A percentile compares a stretch with the other conserved stretches of the same genome.
Evolutionary conservation across 2,329 filamentous ascomycete species (phyloP).

Genomic region (Diaporthe sp.): DNA sequence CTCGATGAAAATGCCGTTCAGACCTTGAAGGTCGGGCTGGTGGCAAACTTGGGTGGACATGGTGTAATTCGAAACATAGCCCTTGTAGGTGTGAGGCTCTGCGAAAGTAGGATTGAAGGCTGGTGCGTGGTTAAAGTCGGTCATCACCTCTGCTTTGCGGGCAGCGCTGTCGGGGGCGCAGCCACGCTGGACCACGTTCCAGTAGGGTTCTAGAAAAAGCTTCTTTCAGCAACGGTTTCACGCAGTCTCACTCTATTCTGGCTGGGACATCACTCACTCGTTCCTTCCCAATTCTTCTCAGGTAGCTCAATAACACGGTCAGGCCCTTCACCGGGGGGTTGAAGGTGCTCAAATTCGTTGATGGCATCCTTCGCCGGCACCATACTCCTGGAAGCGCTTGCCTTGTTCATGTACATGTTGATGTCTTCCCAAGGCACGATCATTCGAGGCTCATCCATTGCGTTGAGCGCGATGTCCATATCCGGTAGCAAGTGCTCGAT

Average conservation of each 20-base stretch:
- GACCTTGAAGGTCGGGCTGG: conserved; percentile 72
- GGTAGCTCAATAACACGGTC: conserved; percentile 53
- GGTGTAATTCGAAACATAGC: conserved; percentile 74
- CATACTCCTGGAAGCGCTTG: conserved; percentile 62
- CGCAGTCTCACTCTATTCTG: background rate
- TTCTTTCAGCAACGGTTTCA: conserved; percentile 2
- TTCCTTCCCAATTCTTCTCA: conserved; percentile 64
- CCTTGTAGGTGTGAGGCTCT: conserved; percentile 65
- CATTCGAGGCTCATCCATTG: conserved; percentile 77
- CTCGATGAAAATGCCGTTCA: conserved; percentile 76
- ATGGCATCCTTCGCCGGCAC: conserved; percentile 60
- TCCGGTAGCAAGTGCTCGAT: conserved; percentile 73
- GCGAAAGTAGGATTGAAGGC: conserved; percentile 61
- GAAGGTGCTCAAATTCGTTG: conserved; percentile 59
- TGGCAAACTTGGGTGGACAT: conserved; percentile 74
- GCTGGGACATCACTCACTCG: conserved; percentile 55
- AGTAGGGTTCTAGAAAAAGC: conserved; percentile 62
- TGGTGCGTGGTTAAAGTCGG: conserved; percentile 61
- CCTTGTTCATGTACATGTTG: conserved; percentile 65
- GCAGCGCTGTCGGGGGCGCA: conserved; percentile 75
- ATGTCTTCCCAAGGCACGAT: conserved; percentile 76
- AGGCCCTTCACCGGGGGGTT: conserved; percentile 53
- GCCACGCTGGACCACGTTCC: conserved; percentile 70
- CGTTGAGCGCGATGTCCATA: conserved; percentile 77
- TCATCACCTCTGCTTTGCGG: conserved; percentile 60